Evolutionary conservation across 345 rosid genomes (phyloP), one percentile per base, ranked within the genome.

Genomic region (Passiflora organensis): DNA sequence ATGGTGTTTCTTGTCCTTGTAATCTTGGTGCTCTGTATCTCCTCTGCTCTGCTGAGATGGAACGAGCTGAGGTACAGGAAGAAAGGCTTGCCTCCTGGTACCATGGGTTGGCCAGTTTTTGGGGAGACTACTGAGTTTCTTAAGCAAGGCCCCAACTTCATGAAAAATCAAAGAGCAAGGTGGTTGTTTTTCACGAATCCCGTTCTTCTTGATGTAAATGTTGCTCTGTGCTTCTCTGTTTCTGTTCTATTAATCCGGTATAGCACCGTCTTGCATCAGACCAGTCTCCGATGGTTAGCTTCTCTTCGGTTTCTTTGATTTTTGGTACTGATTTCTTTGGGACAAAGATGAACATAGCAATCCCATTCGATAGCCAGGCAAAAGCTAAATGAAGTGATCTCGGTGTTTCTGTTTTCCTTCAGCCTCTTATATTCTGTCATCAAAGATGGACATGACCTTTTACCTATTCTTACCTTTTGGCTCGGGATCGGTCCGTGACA

Each of bases 71-170:
- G 74, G 21, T 86, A 77, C 69, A 65, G 65, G 49, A 79, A 71
- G 65, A 78, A 78, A 53, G 77, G 82, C 6, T 67, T 89, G 76
- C 97, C 97, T 37, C 88, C 85, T 1, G 97, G 97, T 19, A 79
- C 84, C n/a, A 84, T 86, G 97, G 97, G 97, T 0, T 89, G 93
- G 95, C 97, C 95, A 11, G 42, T 86, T 62, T 77, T 84, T 55
- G 97, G 95, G 2, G 86, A 89, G 75, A 89, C 95, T 15, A 76
- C 84, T 1, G 86, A 86, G 65, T 86, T 89, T 28, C 82, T 86
- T 41, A 80, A 70, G 52, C 86, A 76, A 45, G 97, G 97, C 0
- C 97, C 97, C 2, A 65, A 66, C 72, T 89, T 86, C 77, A 86
- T 89, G 82, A 82, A 75, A 70, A 77, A 71, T 55, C 87, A 81